Base-by-base conservation (phyloP, 75 land plant genomes). In the Larix kaempferi region DNA sequence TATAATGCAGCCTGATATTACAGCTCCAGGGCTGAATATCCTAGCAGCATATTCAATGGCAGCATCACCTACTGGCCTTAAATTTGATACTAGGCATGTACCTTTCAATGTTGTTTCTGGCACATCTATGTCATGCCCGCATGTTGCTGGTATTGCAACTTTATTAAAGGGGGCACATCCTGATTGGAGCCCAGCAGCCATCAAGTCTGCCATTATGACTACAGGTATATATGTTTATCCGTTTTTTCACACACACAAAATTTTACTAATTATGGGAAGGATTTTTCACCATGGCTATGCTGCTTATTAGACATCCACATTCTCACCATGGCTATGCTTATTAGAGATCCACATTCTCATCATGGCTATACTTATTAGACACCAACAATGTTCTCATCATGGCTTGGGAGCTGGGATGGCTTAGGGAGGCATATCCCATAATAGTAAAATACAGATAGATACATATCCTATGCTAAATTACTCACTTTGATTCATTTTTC, bases 71-170 rank as follows among this genome's bases (percentile, higher is more conserved):
- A 75, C 66, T 12, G 67, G 75, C 41, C 25, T 73, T 56, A 33
- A 7, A 7, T 61, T 58, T 35, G 80, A 77, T 57, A 55, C 76
- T 4, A 76, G 86, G 16, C 75, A 59, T 27, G 57, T 78, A 17
- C 62, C n/a, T 14, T 85, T 66, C 63, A 78, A 82, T 71, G 57
- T 83, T 0, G 35, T 78, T 5, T 82, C 85, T 15, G 87, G 87
- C 29, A 85, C 87, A 56, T 85, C 87, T 37, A 82, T 85, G 87
- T 79, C 87, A n/a, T 79, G 79, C 52, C 81, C 82, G 4, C 82
- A 80, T 54, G 82, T 58, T 16, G 55, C 71, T 27, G 82, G 82
- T 49, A 37, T 84, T 69, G 86, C 56, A 35, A 80, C 80, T 16
- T 76, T 82, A 29, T 62, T 85, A 16, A 85, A 85, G 56, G 74